These are phyloP conservation scores for Chalciporus sphaerocephalus DNA, from an alignment of 768 basidiomycete species.

Conservation along the genomic window DNA sequence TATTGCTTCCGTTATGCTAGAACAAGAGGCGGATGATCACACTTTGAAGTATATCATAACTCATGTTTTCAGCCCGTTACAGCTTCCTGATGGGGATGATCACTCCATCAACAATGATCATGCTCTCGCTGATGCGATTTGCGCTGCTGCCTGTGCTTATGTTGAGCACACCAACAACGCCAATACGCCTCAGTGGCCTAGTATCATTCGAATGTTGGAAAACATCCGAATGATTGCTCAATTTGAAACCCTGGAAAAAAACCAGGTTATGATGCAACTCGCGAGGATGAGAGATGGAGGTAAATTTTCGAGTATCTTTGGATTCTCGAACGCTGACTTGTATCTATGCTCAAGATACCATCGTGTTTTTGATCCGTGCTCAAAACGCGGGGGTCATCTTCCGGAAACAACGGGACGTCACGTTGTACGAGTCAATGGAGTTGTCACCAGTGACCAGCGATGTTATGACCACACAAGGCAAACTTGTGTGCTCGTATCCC, in stretches of 20 bases:
- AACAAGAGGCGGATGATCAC: not conserved
- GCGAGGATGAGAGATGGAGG: constrained; percentile 18
- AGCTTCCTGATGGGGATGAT: constrained; percentile 35
- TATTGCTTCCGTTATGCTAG: not conserved
- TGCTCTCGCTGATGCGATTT: constrained; percentile 21
- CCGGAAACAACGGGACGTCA: constrained; percentile 19
- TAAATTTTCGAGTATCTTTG: not conserved
- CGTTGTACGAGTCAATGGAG: constrained; percentile 44
- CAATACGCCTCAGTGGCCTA: constrained; percentile 24
- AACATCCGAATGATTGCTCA: constrained; percentile 7
- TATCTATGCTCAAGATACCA: constrained; percentile 26
- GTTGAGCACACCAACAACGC: not conserved
- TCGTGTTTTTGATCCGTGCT: constrained; percentile 35
- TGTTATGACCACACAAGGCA: constrained; percentile 38
- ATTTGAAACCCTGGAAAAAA: not conserved
- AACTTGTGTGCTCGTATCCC: constrained; percentile 41
- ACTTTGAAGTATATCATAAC: constrained; percentile 29
- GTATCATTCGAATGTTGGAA: constrained; percentile 26
- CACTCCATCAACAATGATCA: constrained; percentile 19
- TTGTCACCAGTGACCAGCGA: constrained; percentile 30
- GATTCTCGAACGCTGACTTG: not conserved
- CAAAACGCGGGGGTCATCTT: constrained; percentile 47
- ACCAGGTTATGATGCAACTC: constrained; percentile 12
- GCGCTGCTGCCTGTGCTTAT: constrained; percentile 21
- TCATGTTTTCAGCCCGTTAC: constrained; percentile 40